Conservation (phyloP, 805 yeast species). For the Candida morakotiae region DNA sequence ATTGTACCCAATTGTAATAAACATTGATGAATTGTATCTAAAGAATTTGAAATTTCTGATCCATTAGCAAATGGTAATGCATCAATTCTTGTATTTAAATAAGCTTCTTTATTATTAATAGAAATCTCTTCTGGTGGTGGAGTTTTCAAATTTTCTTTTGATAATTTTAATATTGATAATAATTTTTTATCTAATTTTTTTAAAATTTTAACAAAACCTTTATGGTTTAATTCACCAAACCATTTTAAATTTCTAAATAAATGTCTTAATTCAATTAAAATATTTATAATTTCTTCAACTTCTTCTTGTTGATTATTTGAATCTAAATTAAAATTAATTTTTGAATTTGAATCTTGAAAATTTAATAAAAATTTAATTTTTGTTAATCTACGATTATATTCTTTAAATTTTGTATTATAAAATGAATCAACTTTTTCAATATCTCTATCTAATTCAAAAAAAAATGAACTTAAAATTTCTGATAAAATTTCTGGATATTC, state of each 20-base stretch:
- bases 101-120: constrained; percentile 33
- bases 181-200: constrained; percentile 86
- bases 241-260: constrained; percentile 82
- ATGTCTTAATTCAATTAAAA: constrained; percentile 71
- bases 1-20: constrained; percentile 48
- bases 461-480: constrained; percentile 58
- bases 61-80: constrained; percentile 80
- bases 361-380: constrained; percentile 37
- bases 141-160: neutral
- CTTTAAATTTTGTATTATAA: constrained; percentile 67
- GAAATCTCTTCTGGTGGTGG: constrained; percentile 18
- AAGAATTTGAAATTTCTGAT: constrained; percentile 48
- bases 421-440: constrained; percentile 79
- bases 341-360: constrained; percentile 14
- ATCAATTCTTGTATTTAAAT: constrained; percentile 59
- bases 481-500: constrained; percentile 28
- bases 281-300: constrained; percentile 39
- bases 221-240: constrained; percentile 89
- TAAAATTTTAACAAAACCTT: constrained; percentile 84
- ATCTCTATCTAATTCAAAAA: constrained; percentile 73
- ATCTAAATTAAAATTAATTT: constrained; percentile 27
- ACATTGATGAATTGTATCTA: constrained; percentile 49
- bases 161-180: constrained; percentile 15
- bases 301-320: too few relatives aligned
- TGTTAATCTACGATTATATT: constrained; percentile 67